Evolutionary conservation across 805 yeast species (phyloP).

Genomic region (Metschnikowia lochheadii): DNA sequence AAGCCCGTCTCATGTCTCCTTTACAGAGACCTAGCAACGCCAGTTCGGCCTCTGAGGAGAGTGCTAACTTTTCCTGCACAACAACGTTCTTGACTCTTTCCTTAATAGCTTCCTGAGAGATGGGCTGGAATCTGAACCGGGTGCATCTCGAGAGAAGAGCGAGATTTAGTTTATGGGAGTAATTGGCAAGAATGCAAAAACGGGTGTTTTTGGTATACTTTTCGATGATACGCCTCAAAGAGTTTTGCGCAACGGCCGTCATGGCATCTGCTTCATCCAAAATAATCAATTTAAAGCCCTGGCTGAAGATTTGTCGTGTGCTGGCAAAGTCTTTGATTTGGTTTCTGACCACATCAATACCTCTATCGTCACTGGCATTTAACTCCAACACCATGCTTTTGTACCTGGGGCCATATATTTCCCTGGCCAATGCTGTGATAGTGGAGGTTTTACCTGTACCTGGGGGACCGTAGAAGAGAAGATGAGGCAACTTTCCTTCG

Average conservation of each 20-base stretch:
- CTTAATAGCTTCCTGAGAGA: conserved; percentile 61
- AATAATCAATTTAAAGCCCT: conserved; percentile 85
- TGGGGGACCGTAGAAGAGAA: conserved; percentile 92
- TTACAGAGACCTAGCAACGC: conserved; percentile 70
- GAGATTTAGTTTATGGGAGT: conserved; percentile 92
- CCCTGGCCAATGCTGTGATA: conserved; percentile 80
- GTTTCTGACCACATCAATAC: conserved; percentile 96
- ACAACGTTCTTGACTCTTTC: conserved; percentile 68
- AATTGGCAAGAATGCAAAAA: conserved; percentile 92
- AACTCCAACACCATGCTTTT: conserved; percentile 88
- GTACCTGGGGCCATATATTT: conserved; percentile 77
- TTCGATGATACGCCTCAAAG: conserved; percentile 79
- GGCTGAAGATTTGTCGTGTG: conserved; percentile 86
- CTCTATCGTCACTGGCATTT: conserved; percentile 96
- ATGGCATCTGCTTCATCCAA: conserved; percentile 95
- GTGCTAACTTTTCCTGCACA: conserved; percentile 57
- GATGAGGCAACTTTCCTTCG: conserved; percentile 82
- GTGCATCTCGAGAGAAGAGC: conserved; percentile 94
- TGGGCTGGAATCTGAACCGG: conserved; percentile 86
- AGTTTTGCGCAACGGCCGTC: conserved; percentile 84
- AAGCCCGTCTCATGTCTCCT: conserved; percentile 95
- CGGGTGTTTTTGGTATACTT: conserved; percentile 93
- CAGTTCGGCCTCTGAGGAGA: conserved; percentile 54
- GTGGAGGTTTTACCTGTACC: conserved; percentile 94
- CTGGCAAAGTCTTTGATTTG: conserved; percentile 96